Base-by-base conservation (phyloP, 768 basidiomycete species). In the Rhodotorula toruloides region DNA sequence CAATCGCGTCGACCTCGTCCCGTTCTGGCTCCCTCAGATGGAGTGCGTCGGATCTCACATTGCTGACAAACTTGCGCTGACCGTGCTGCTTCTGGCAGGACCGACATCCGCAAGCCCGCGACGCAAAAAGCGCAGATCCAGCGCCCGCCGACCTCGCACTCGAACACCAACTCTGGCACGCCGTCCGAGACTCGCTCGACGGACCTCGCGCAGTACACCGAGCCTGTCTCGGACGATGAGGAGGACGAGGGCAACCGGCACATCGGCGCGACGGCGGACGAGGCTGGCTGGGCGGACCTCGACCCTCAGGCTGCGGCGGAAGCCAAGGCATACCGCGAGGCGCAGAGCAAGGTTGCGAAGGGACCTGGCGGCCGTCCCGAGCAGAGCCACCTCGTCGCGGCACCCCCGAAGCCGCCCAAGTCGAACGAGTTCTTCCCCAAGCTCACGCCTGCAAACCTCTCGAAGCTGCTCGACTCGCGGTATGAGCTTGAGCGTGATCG, bases 1-100 rank as follows among this genome's bases (percentile, higher is more conserved):
- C 27, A 84, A 89, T 74, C 87, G 94, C 42, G 93, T 97, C 50
- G 89, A 97, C 74, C 83, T 99, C 31, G 89, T 99, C 42, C 96
- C 96, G 11, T 99, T 97, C 82, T 99, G 96, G 96, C 83, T 93
- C 11, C 93, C 93, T 10, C 93, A 98, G 76, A 96, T 97, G 93
- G 93, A 96, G 65, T 63, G 6, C 22, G 65, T 48, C 13, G 10
- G 12, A 0, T 16, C 6, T 25, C 17, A 21, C 11, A 14, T n/a
- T 27, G 1, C 2, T 17, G n/a, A 22, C 42, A 31, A 29, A 3
- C n/a, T 6, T 4, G 19, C 44, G 44, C 36, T 4, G 19, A 36
- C 36, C 7, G 7, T n/a, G 37, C 1, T 21, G n/a, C 53, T 40
- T 39, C 46, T 67, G 67, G 13, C 56, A 70, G 68, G 65, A 88